A percentile compares a stretch with the other conserved stretches of the same genome.
phyloP scores from a whole-genome alignment of 805 yeast genomes.

The Saccharomycopsis schoenii region DNA sequence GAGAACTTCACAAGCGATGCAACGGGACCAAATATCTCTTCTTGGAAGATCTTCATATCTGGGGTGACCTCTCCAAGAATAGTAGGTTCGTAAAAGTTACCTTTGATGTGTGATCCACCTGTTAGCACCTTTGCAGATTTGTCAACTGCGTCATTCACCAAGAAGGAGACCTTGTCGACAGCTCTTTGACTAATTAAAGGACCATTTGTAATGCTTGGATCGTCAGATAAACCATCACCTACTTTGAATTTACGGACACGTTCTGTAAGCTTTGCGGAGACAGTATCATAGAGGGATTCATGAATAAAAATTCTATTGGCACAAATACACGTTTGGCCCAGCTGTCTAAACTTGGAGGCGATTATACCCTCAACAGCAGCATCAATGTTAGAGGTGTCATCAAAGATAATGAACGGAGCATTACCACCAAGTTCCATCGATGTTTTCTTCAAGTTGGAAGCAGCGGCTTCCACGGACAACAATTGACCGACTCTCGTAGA shows the following conservation, averaged over 20 bases:
- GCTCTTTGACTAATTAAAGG: slow-evolving; percentile 62
- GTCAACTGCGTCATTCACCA: slow-evolving; percentile 54
- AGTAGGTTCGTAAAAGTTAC: slow-evolving; percentile 58
- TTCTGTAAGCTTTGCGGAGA: slow-evolving; percentile 38
- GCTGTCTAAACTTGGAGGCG: slow-evolving; percentile 60
- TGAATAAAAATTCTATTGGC: slow-evolving; percentile 68
- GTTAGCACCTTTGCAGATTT: slow-evolving; percentile 54
- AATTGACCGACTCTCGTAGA: slow-evolving; percentile 66
- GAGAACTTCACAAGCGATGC: slow-evolving; percentile 59
- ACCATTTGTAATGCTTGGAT: slow-evolving; percentile 53
- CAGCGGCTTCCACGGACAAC: slow-evolving; percentile 48
- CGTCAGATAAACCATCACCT: slow-evolving; percentile 51
- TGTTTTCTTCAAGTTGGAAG: slow-evolving; percentile 53
- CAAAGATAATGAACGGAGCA: slow-evolving; percentile 69
- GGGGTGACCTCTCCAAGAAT: slow-evolving; percentile 50
- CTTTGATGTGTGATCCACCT: slow-evolving; percentile 61
- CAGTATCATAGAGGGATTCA: slow-evolving; percentile 51
- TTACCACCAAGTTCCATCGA: slow-evolving; percentile 75
- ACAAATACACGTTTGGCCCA: slow-evolving; percentile 78
- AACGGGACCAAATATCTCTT: slow-evolving; percentile 78
- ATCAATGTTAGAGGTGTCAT: slow-evolving; percentile 54
- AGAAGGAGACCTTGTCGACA: slow-evolving; percentile 47
- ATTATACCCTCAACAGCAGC: slow-evolving; percentile 58
- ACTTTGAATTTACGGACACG: slow-evolving; percentile 37
- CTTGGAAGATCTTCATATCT: slow-evolving; percentile 47